Evolutionary conservation across 1,139 yeast species (phyloP).

Genomic region (Ashbya aceris): DNA sequence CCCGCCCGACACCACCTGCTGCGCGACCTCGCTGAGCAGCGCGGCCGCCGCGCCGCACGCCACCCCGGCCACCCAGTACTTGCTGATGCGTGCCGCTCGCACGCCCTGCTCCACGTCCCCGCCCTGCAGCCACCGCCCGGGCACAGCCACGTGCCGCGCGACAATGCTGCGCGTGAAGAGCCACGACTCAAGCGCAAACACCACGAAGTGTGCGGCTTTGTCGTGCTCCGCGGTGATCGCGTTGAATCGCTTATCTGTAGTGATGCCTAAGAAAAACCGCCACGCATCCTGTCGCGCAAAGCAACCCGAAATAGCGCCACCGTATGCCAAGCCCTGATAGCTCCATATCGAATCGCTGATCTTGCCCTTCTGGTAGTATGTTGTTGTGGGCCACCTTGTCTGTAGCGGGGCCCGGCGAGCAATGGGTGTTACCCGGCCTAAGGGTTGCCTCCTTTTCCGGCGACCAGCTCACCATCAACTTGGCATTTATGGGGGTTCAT

Average conservation of each 20-base stretch:
- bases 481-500: too few relatives aligned
- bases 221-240: slow-evolving; percentile 41
- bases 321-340: slow-evolving; percentile 3
- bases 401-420: too few relatives aligned
- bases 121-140: neutral
- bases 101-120: slow-evolving; percentile 1
- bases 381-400: too few relatives aligned
- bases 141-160: neutral
- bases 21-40: slow-evolving; percentile 45
- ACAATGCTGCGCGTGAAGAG: slow-evolving; percentile 36
- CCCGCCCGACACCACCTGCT: slow-evolving; percentile 35
- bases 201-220: slow-evolving; percentile 41
- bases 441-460: neutral
- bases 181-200: slow-evolving; percentile 40
- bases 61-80: slow-evolving; percentile 33
- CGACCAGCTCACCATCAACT: neutral
- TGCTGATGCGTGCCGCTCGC: slow-evolving; percentile 16
- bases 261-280: slow-evolving; percentile 24
- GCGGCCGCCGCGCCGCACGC: slow-evolving; percentile 40
- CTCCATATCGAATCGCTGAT: neutral
- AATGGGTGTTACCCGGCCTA: neutral
- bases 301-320: slow-evolving; percentile 3
- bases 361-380: neutral
- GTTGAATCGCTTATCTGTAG: slow-evolving; percentile 37
- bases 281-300: neutral